These are phyloP conservation scores for Aspergillus sp. DNA, from an alignment of 2,329 filamentous ascomycete genomes.

Conservation along the genomic window DNA sequence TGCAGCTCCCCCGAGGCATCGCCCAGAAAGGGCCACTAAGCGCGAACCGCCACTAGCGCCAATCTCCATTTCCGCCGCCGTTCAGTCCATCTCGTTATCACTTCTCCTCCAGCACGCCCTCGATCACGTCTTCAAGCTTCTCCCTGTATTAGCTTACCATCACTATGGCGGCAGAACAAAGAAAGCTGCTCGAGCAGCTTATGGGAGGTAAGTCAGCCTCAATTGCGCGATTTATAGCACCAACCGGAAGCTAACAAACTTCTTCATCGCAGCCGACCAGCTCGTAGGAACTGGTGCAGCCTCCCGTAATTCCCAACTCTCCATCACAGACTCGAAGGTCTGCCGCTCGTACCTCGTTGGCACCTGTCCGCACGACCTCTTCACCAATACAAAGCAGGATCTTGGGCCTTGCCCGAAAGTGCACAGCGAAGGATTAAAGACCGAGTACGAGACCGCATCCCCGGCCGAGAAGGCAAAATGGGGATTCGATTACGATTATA, in stretches of 20 bases:
- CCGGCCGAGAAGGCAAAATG: slow-evolving; percentile 71
- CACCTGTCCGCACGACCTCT: slow-evolving; percentile 96
- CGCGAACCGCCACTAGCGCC: slow-evolving; percentile 29
- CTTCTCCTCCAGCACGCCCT: not conserved
- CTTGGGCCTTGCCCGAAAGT: slow-evolving; percentile 84
- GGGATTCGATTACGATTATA: slow-evolving; percentile 95
- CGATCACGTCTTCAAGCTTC: not conserved
- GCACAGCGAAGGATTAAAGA: slow-evolving; percentile 83
- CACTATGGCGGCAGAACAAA: slow-evolving; percentile 91
- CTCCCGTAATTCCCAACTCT: slow-evolving; percentile 75
- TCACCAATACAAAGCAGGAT: slow-evolving; percentile 99
- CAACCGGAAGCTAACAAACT: slow-evolving; percentile 26
- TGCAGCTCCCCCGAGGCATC: not conserved
- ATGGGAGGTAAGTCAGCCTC: slow-evolving; percentile 53
- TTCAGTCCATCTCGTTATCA: slow-evolving; percentile 2
- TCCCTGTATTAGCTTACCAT: not conserved
- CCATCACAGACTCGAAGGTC: slow-evolving; percentile 87
- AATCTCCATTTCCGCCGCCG: slow-evolving; percentile 18
- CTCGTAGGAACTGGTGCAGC: slow-evolving; percentile 76
- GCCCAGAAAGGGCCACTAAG: slow-evolving; percentile 16
- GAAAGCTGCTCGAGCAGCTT: slow-evolving; percentile 96
- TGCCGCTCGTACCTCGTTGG: slow-evolving; percentile 93
- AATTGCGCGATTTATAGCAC: slow-evolving; percentile 3
- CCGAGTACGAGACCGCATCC: slow-evolving; percentile 77
- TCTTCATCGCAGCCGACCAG: slow-evolving; percentile 49